phyloP scores from a whole-genome alignment of 2,329 filamentous ascomycete species.

The Ascosphaera pollenicola region DNA sequence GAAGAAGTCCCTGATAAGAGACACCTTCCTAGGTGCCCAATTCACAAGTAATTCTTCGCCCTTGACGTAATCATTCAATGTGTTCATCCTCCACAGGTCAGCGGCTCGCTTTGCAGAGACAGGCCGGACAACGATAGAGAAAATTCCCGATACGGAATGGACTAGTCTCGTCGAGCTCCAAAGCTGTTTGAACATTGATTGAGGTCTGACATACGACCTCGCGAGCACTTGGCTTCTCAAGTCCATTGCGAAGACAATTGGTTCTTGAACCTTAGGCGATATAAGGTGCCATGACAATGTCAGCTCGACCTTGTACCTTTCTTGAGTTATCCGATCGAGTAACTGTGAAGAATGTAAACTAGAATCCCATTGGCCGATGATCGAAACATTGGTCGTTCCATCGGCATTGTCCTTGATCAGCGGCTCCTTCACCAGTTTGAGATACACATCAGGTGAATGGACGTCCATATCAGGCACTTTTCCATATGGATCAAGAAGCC shows the following conservation, averaged over 20 bases:
- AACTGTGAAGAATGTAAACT: constrained; percentile 80
- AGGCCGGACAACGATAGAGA: constrained; percentile 67
- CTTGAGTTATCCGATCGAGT: constrained; percentile 80
- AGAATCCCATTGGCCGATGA: constrained; percentile 93
- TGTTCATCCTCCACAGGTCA: constrained; percentile 93
- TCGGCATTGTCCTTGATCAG: constrained; percentile 69
- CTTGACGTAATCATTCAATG: constrained; percentile 84
- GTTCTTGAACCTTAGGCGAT: constrained; percentile 64
- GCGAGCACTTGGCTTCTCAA: constrained; percentile 66
- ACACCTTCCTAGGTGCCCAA: constrained; percentile 80
- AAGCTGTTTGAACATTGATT: constrained; percentile 66
- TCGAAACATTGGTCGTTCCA: constrained; percentile 65
- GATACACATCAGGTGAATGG: constrained; percentile 47
- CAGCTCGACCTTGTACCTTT: constrained; percentile 80
- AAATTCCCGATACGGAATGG: constrained; percentile 67
- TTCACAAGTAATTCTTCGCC: constrained; percentile 69
- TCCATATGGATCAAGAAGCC: constrained; percentile 63
- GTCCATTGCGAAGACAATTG: constrained; percentile 69
- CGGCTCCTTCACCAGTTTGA: constrained; percentile 60
- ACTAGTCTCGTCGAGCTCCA: constrained; percentile 74
- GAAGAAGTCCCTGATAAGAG: constrained; percentile 75
- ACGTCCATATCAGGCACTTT: constrained; percentile 62
- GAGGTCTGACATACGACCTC: constrained; percentile 62
- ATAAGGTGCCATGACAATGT: constrained; percentile 67
- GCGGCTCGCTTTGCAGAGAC: constrained; percentile 77